A percentile compares a stretch with the other conserved stretches of the same genome.
Conservation (phyloP, 2,329 filamentous ascomycete genomes). For the Colletotrichum coccodes region DNA sequence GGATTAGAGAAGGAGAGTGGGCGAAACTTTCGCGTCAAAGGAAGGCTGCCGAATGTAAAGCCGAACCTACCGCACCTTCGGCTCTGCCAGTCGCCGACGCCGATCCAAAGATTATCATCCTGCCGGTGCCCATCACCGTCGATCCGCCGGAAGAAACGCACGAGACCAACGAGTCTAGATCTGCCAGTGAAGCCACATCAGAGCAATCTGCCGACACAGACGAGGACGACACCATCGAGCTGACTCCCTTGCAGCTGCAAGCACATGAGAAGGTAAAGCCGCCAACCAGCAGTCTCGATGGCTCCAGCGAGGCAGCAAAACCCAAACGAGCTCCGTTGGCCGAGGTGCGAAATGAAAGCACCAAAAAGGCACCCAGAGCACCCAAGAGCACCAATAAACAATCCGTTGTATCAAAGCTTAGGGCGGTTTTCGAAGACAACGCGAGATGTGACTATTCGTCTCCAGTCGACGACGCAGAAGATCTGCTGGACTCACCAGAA, state of each 20-base stretch:
- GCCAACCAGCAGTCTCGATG: constrained; percentile 3
- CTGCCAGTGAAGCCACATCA: constrained; percentile 1
- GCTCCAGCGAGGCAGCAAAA: constrained; percentile 7
- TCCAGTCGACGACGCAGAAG: not conserved
- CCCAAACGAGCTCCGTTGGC: constrained; percentile 17
- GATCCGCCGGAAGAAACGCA: constrained; percentile 2
- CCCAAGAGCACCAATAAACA: constrained; percentile 1
- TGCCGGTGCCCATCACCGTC: constrained; percentile 25
- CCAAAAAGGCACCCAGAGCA: not conserved
- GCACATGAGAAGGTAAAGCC: constrained; percentile 1
- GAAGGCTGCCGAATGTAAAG: constrained; percentile 35
- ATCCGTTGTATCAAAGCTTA: constrained; percentile 2
- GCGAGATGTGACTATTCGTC: not conserved
- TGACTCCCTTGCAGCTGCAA: constrained; percentile 3
- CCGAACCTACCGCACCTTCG: not conserved
- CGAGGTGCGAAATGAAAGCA: constrained; percentile 19
- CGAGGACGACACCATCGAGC: constrained; percentile 1
- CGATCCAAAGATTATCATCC: not conserved
- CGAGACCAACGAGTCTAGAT: not conserved
- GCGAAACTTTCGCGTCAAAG: constrained; percentile 33
- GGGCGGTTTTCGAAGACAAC: not conserved
- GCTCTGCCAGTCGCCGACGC: constrained; percentile 1
- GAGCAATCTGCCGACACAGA: constrained; percentile 10
- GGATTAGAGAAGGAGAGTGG: constrained; percentile 75
- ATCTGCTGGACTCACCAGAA: constrained; percentile 4